Percentiles rank a stretch among this genome's conserved stretches.
Evolutionary conservation across 228 moss, liverwort and hornwort species (phyloP).

Genomic region (Sphagnum fallax): DNA sequence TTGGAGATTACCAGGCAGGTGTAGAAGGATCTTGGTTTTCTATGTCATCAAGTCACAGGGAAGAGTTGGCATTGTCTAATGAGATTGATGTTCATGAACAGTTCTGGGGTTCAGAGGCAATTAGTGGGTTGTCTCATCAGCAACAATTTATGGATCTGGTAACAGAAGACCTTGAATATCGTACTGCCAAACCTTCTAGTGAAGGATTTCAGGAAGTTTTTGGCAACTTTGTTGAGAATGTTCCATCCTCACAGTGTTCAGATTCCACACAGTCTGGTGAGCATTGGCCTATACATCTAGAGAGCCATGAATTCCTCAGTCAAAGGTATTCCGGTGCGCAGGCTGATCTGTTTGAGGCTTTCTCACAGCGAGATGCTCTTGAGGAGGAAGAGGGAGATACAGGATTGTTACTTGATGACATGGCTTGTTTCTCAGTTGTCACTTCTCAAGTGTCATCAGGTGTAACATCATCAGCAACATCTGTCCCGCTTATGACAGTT

Average conservation of each 20-base stretch:
- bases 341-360: no score
- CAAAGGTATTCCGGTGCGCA: no score
- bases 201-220: neutral
- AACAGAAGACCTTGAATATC: neutral
- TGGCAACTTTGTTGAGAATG: neutral
- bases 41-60: neutral
- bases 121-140: neutral
- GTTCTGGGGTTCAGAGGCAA: neutral
- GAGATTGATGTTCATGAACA: neutral
- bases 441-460: neutral
- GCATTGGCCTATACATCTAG: neutral
- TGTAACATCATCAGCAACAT: neutral
- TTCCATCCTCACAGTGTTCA: neutral
- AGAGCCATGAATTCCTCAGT: no score
- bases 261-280: neutral
- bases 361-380: no score
- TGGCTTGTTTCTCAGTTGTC: neutral
- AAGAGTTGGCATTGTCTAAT: neutral
- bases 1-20: neutral
- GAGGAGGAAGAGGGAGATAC: no score
- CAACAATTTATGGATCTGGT: neutral
- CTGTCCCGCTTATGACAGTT: neutral
- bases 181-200: neutral
- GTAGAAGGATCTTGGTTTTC: neutral
- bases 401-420: neutral